Conservation (phyloP, 2,329 filamentous ascomycete genomes). For the Penicillium sp. region DNA sequence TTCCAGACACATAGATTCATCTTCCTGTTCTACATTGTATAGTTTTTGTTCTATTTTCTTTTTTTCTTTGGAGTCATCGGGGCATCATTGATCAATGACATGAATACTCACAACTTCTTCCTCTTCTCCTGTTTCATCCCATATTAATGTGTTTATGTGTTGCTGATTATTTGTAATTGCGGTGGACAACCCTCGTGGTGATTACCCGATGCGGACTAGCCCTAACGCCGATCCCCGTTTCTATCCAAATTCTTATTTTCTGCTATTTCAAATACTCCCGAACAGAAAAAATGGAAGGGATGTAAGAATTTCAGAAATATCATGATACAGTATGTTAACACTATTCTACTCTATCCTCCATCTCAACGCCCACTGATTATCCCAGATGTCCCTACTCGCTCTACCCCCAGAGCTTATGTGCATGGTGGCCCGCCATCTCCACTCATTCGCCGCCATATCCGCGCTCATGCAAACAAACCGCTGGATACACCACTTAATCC, state of each 20-base stretch:
- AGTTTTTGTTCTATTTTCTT: too few relatives aligned
- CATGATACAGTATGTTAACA: too few relatives aligned
- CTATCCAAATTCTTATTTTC: neutral
- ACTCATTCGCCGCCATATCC: neutral
- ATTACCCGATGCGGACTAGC: neutral
- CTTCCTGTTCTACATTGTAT: neutral
- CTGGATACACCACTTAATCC: neutral
- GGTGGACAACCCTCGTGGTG: neutral
- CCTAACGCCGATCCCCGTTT: neutral
- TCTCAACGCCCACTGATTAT: neutral
- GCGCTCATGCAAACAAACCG: neutral
- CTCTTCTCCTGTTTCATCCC: too few relatives aligned
- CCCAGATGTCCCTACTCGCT: neutral
- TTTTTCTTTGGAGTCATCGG: too few relatives aligned
- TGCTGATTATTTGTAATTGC: neutral
- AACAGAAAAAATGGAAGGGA: too few relatives aligned
- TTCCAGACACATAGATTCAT: neutral
- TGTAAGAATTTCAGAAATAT: too few relatives aligned
- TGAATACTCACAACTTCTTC: too few relatives aligned
- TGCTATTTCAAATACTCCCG: neutral
- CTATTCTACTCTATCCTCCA: neutral
- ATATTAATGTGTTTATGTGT: too few relatives aligned
- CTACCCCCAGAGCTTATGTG: neutral
- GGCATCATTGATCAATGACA: too few relatives aligned
- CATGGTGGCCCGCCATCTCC: conserved; percentile 1